These are phyloP conservation scores for Dioscorea zingiberensis DNA, from an alignment of 106 monocot genomes.

Conservation along the genomic window DNA sequence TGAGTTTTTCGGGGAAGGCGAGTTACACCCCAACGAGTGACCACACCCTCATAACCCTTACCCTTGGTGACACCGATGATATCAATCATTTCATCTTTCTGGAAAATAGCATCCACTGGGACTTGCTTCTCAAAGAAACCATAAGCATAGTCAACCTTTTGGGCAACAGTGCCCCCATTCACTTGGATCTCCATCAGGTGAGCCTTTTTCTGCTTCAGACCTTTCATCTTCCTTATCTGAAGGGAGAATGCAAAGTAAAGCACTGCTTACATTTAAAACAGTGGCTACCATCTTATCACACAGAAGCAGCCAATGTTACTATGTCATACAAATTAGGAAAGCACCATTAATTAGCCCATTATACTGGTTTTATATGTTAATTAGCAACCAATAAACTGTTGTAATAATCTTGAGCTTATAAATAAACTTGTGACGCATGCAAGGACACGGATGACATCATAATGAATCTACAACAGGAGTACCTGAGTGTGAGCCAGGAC, in stretches of 20 bases:
- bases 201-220: slow-evolving; percentile 9
- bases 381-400: too few species aligned
- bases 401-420: not conserved
- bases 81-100: slow-evolving; percentile 53
- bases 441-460: too few species aligned
- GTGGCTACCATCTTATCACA: too few species aligned
- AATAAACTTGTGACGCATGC: too few species aligned
- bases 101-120: slow-evolving; percentile 37
- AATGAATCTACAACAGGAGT: not conserved
- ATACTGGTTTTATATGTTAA: too few species aligned
- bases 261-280: too few species aligned
- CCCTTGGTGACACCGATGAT: slow-evolving; percentile 49
- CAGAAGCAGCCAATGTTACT: too few species aligned
- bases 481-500: slow-evolving; percentile 95
- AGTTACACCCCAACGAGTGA: slow-evolving; percentile 48
- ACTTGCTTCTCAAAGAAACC: slow-evolving; percentile 43
- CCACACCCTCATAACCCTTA: slow-evolving; percentile 52
- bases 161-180: slow-evolving; percentile 35
- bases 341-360: too few species aligned
- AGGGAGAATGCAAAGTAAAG: too few species aligned
- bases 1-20: slow-evolving; percentile 46
- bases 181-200: slow-evolving; percentile 31
- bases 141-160: slow-evolving; percentile 41
- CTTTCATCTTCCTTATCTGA: slow-evolving; percentile 10
- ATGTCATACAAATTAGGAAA: too few species aligned